These are phyloP conservation scores for Phytopythium mirpurense DNA, from an alignment of 352 stramenopile genomes.

Conservation along the genomic window DNA sequence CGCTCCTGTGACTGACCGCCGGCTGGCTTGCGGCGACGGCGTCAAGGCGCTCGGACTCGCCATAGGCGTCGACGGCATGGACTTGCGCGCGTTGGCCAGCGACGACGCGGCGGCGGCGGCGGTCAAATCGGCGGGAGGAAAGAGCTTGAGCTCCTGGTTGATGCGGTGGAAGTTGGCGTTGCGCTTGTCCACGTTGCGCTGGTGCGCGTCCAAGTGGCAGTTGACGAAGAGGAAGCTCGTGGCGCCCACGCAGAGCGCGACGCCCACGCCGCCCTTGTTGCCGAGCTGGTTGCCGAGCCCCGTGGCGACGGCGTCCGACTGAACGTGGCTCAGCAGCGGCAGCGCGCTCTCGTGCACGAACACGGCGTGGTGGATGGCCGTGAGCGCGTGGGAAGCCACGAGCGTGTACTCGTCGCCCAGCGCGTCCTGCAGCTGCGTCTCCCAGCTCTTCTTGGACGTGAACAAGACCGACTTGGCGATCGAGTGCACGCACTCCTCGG, in stretches of 20 bases:
- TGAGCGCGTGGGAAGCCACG: slow-evolving; percentile 88
- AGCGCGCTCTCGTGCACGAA: slow-evolving; percentile 89
- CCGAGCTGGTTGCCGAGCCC: slow-evolving; percentile 93
- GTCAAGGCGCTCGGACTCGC: background rate
- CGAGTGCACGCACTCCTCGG: slow-evolving; percentile 92
- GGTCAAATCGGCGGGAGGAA: background rate
- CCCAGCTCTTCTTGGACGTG: slow-evolving; percentile 85
- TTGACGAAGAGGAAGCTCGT: slow-evolving; percentile 92
- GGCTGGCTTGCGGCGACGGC: background rate
- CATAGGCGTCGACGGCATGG: background rate
- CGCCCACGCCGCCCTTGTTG: slow-evolving; percentile 94
- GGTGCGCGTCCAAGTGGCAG: slow-evolving; percentile 93
- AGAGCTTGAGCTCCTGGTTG: slow-evolving; percentile 65
- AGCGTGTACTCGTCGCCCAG: slow-evolving; percentile 85
- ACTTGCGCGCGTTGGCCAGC: background rate
- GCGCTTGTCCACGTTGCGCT: slow-evolving; percentile 79
- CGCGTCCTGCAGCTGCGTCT: slow-evolving; percentile 47
- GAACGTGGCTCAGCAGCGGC: slow-evolving; percentile 80
- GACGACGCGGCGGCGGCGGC: background rate
- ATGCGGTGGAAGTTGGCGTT: slow-evolving; percentile 91
- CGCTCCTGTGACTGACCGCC: background rate
- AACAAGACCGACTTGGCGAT: slow-evolving; percentile 93
- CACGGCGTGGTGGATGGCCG: slow-evolving; percentile 92
- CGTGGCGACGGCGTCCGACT: slow-evolving; percentile 89
- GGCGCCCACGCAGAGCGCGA: slow-evolving; percentile 72